A percentile compares a stretch with the other conserved stretches of the same genome.
Evolutionary conservation across 768 basidiomycete species (phyloP).

Genomic region (Psilocybe sp.): DNA sequence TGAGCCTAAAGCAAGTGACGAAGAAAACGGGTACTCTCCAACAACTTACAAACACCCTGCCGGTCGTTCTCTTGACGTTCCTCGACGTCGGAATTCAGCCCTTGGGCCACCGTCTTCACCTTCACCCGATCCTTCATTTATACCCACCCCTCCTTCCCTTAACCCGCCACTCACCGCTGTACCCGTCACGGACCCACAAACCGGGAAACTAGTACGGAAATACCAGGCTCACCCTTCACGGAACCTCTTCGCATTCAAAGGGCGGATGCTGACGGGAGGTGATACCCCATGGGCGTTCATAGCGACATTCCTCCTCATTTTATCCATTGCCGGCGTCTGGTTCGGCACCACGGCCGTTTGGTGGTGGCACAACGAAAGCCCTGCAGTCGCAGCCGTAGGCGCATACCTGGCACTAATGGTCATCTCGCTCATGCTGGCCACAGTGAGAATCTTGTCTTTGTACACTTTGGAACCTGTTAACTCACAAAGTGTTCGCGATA

Average conservation of each 20-base stretch:
- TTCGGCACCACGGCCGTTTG: conserved; percentile 85
- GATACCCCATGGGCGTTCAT: conserved; percentile 85
- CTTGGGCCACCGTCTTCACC: conserved; percentile 24
- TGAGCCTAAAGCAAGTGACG: conserved; percentile 31
- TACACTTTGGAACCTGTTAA: neutral
- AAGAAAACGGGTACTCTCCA: conserved; percentile 28
- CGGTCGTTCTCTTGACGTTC: conserved; percentile 13
- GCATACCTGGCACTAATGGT: conserved; percentile 58
- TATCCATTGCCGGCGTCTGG: conserved; percentile 78
- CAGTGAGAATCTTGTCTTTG: conserved; percentile 43
- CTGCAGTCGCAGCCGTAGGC: conserved; percentile 58
- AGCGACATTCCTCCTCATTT: conserved; percentile 53
- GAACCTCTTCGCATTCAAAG: conserved; percentile 73
- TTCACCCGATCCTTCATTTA: conserved; percentile 34
- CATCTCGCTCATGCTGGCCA: conserved; percentile 72
- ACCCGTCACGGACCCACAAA: conserved; percentile 33
- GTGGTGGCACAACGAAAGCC: conserved; percentile 83
- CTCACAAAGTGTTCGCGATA: neutral
- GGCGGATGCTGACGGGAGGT: conserved; percentile 77
- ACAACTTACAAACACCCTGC: conserved; percentile 18
- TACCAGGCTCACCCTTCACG: conserved; percentile 68
- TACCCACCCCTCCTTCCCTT: conserved; percentile 23
- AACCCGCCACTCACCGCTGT: conserved; percentile 33
- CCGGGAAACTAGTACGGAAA: conserved; percentile 45
- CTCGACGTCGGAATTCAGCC: conserved; percentile 14